Evolutionary conservation across 2,329 filamentous ascomycete species (phyloP).

Genomic region (Verticillium tricorpus): DNA sequence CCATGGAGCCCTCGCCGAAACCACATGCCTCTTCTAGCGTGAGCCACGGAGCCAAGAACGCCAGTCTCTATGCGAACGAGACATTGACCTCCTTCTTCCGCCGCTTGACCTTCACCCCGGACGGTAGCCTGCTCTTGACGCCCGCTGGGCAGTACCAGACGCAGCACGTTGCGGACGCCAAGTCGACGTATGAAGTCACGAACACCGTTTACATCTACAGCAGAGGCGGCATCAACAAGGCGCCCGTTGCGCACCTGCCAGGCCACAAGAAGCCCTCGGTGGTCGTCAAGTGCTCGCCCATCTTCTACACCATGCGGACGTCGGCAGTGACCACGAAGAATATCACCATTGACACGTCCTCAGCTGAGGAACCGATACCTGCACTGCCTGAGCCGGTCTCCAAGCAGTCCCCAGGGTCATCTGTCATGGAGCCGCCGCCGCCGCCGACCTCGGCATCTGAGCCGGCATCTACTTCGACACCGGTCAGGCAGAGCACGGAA

Average conservation of each 20-base stretch:
- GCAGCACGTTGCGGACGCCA: slow-evolving; percentile 60
- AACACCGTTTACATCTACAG: slow-evolving; percentile 99
- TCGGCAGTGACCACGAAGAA: slow-evolving; percentile 67
- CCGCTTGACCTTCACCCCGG: slow-evolving; percentile 87
- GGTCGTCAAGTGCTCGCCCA: slow-evolving; percentile 87
- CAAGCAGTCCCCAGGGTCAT: slow-evolving; percentile 50
- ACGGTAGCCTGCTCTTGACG: slow-evolving; percentile 89
- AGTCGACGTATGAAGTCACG: slow-evolving; percentile 77
- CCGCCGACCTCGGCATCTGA: slow-evolving; percentile 46
- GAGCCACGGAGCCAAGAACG: slow-evolving; percentile 67
- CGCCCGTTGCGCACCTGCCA: slow-evolving; percentile 88
- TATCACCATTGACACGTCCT: slow-evolving; percentile 93
- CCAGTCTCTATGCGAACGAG: slow-evolving; percentile 92
- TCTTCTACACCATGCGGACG: slow-evolving; percentile 78
- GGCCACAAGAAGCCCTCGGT: slow-evolving; percentile 98
- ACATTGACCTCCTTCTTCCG: slow-evolving; percentile 96
- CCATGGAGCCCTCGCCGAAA: slow-evolving; percentile 83
- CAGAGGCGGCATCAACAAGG: slow-evolving; percentile 91
- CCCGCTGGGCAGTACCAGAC: slow-evolving; percentile 94
- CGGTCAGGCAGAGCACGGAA: slow-evolving; percentile 1
- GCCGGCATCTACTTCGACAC: slow-evolving; percentile 36
- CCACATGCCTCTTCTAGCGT: slow-evolving; percentile 54
- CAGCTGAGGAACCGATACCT: slow-evolving; percentile 76
- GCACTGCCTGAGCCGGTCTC: slow-evolving; percentile 79
- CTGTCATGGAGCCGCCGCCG: slow-evolving; percentile 80